A percentile compares a stretch with the other conserved stretches of the same genome.
These are phyloP conservation scores for Dactylellina parvicollis DNA, from an alignment of 2,329 filamentous ascomycete genomes.

Conservation along the genomic window DNA sequence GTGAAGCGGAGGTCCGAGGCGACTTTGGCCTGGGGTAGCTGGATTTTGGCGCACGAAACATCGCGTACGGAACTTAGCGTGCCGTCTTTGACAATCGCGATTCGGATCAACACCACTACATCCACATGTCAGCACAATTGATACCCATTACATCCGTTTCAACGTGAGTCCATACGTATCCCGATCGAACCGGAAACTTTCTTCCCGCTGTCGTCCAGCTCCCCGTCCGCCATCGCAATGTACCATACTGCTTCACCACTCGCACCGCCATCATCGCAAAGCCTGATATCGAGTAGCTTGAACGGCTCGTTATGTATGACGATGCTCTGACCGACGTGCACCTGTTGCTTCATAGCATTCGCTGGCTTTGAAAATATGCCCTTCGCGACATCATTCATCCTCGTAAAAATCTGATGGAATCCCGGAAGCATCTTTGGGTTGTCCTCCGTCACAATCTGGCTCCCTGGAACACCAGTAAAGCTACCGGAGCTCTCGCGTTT, in stretches of 20 bases:
- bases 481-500: slow-evolving; percentile 49
- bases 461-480: slow-evolving; percentile 15
- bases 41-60: slow-evolving; percentile 55
- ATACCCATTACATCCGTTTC: neutral
- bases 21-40: slow-evolving; percentile 34
- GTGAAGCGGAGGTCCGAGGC: slow-evolving; percentile 57
- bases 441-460: slow-evolving; percentile 17
- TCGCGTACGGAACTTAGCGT: slow-evolving; percentile 57
- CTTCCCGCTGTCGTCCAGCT: slow-evolving; percentile 46
- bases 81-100: slow-evolving; percentile 56
- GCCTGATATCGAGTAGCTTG: slow-evolving; percentile 53
- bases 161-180: slow-evolving; percentile 17
- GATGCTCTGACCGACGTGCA: slow-evolving; percentile 57
- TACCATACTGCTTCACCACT: slow-evolving; percentile 48
- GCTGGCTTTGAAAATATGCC: slow-evolving; percentile 58
- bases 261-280: slow-evolving; percentile 54
- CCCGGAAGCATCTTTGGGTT: slow-evolving; percentile 52
- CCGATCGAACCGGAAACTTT: slow-evolving; percentile 26
- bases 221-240: slow-evolving; percentile 49
- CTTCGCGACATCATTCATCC: slow-evolving; percentile 57
- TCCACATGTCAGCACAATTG: neutral
- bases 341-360: slow-evolving; percentile 58
- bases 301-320: slow-evolving; percentile 55
- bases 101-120: slow-evolving; percentile 56
- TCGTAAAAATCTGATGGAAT: slow-evolving; percentile 55